Evolutionary conservation across 192 early-diverging fungal species (phyloP).

Genomic region (Spinellus fusiger): DNA sequence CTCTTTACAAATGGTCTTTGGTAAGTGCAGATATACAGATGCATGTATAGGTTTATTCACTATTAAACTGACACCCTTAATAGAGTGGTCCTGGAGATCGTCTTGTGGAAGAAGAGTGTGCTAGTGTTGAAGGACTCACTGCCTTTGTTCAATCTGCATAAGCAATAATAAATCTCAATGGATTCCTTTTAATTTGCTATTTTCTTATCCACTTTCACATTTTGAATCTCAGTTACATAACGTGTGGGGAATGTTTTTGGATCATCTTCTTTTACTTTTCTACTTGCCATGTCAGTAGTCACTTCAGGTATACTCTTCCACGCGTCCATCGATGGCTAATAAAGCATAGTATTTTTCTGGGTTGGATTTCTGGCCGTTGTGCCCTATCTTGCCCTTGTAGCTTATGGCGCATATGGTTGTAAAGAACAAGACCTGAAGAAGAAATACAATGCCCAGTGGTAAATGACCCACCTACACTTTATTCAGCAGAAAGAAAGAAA

Average conservation of each 20-base stretch:
- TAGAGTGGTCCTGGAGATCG: constrained; percentile 26
- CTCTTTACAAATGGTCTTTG: constrained; percentile 33
- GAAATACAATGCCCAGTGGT: constrained; percentile 51
- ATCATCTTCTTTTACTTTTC: neutral
- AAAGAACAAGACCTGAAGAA: constrained; percentile 47
- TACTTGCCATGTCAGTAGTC: too few relatives aligned
- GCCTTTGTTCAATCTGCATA: constrained; percentile 11
- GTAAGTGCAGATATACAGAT: constrained; percentile 7
- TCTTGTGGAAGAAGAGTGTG: constrained; percentile 28
- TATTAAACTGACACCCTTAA: neutral
- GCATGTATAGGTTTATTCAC: neutral
- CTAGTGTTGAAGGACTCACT: constrained; percentile 13
- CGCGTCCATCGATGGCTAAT: too few relatives aligned
- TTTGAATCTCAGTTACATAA: neutral
- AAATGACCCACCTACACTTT: neutral
- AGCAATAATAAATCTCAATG: neutral
- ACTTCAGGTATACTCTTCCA: too few relatives aligned
- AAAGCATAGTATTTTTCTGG: constrained; percentile 29
- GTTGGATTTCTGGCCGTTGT: constrained; percentile 28
- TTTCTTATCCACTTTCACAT: neutral
- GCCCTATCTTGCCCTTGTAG: constrained; percentile 32
- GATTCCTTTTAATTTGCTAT: neutral
- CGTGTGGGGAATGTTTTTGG: neutral
- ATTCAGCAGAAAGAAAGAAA: neutral
- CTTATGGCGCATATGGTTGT: constrained; percentile 32